Percentiles rank a stretch among this genome's conserved stretches.
phyloP scores from a whole-genome alignment of 2,329 filamentous ascomycete species.

The Pseudogymnoascus sp. region DNA sequence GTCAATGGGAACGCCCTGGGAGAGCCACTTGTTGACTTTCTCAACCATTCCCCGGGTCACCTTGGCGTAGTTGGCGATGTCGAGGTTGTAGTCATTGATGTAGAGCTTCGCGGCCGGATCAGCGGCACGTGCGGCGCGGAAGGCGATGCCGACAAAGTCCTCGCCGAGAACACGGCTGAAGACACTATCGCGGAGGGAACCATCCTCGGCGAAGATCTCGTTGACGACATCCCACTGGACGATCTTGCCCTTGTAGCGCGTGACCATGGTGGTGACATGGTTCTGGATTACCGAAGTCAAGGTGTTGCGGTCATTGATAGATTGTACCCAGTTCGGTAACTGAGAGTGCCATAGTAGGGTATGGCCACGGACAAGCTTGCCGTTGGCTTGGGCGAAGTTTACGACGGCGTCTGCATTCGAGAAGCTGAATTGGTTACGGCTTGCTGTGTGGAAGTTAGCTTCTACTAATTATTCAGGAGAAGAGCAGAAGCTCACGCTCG shows the following conservation, averaged over 20 bases:
- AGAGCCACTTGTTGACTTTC: slow-evolving; percentile 57
- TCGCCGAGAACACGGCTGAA: slow-evolving; percentile 64
- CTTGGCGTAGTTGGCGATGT: slow-evolving; percentile 50
- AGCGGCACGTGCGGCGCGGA: slow-evolving; percentile 57
- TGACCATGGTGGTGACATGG: slow-evolving; percentile 52
- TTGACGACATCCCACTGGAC: slow-evolving; percentile 58
- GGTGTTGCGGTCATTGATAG: slow-evolving; percentile 43
- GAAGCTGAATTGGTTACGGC: slow-evolving; percentile 48
- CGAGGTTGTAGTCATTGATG: slow-evolving; percentile 64
- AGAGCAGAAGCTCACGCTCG: slow-evolving; percentile 30
- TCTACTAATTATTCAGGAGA: background rate
- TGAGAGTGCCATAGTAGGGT: slow-evolving; percentile 60
- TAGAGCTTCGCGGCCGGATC: slow-evolving; percentile 64
- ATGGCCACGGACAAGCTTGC: slow-evolving; percentile 56
- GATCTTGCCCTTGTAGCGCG: slow-evolving; percentile 57
- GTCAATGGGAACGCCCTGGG: slow-evolving; percentile 55
- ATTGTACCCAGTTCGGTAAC: slow-evolving; percentile 51
- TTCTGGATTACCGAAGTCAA: slow-evolving; percentile 52
- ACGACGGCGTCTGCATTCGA: slow-evolving; percentile 50
- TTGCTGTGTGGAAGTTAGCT: slow-evolving; percentile 14
- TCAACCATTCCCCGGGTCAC: slow-evolving; percentile 42
- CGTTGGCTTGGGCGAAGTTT: slow-evolving; percentile 48
- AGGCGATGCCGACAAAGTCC: slow-evolving; percentile 62
- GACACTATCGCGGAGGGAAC: slow-evolving; percentile 47
- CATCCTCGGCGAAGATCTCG: slow-evolving; percentile 49